Base-by-base conservation (phyloP, 176 grass and related monocot genomes). In the Hsuehochloa calcarea region DNA sequence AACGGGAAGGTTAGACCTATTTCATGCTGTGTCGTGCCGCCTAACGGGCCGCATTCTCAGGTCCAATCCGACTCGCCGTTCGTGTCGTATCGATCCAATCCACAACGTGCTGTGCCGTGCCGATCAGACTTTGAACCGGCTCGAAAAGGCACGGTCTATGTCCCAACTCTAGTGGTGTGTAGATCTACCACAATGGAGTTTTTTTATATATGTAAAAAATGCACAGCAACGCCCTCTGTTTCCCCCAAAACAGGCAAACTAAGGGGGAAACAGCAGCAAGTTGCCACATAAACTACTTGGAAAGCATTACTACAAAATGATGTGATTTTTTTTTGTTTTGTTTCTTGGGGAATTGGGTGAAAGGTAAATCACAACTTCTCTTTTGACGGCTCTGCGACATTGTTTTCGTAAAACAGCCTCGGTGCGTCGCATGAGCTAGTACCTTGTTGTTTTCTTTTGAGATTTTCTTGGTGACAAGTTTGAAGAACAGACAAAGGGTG, bases 221-320 rank as follows among this genome's bases (percentile, higher is more conserved):
- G 43, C 20, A 11, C 62, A 17, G 6, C 62, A 40, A 19, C 47
- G 73, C 73, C 84, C 79, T 81, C 39, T n/a, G 84, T 40, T 79
- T 60, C 65, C 22, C 29, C 29, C 31, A 67, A 58, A 74, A 74
- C 73, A 72, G 50, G 58, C 66, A 58, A 81, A 81, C 70, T 38
- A 55, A n/a, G 16, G 74, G 43, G 39, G 46, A 61, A 77, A 63
- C 80, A 70, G 40, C 35, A 56, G 60, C 89, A 60, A 68, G 61
- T 76, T 45, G 75, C 89, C 89, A 22, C 85, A 56, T 70, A 84
- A 62, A 87, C 70, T 29, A 69, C 19, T 54, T 46, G 25, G 20
- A 72, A 69, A 8, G 49, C 62, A 31, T 37, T 9, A 12, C 39
- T 4, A 4, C 29, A 46, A 43, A 14, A 9, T 10, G 29, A 69